Evolutionary conservation across 2,329 filamentous ascomycete genomes (phyloP), one percentile per base, ranked within the genome.

Genomic region (Talaromyces sp.): DNA sequence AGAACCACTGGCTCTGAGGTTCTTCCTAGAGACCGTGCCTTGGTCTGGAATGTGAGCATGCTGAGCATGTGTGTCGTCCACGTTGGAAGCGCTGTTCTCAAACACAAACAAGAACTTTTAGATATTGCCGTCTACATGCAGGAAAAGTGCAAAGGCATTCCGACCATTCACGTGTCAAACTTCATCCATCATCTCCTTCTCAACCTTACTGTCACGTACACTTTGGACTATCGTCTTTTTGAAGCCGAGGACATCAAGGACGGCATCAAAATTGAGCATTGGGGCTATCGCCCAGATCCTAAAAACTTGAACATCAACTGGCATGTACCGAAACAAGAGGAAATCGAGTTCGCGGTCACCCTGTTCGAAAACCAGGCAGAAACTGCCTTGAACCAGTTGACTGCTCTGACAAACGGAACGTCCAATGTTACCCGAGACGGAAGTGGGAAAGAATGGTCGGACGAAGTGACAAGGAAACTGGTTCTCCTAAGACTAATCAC

Each of bases 11-110:
- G 95, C 22, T 91, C 90, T 0, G 95, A 99, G 74, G 92, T 98
- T 51, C 82, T 99, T 19, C 95, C 95, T 9, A 86, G 95, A 66
- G 95, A 99, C 73, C 85, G 95, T 59, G 95, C 91, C 4, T 80
- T 99, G 17, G 93, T 99, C 0, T 99, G 96, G 96, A 91, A 98
- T 71, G 86, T 98, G 63, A 96, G 92, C 75, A 92, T 99, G 81
- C 84, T 99, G 5, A 96, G 93, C 72, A 99, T 99, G 93, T 95
- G 92, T 63, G 92, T 97, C 25, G 95, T 99, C 3, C 95, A 99
- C 70, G 92, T 99, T 53, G 95, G 95, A 36, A 87, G 88, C 66
- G 91, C 95, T 67, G 91, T 98, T 15, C 82, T 99, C 63, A 89
- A 89, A 63, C 96, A 96, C 81, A 92, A 92, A 75, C 82, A 91